Evolutionary conservation across 192 early-diverging fungal species (phyloP).

Genomic region (Glomus cerebriforme): DNA sequence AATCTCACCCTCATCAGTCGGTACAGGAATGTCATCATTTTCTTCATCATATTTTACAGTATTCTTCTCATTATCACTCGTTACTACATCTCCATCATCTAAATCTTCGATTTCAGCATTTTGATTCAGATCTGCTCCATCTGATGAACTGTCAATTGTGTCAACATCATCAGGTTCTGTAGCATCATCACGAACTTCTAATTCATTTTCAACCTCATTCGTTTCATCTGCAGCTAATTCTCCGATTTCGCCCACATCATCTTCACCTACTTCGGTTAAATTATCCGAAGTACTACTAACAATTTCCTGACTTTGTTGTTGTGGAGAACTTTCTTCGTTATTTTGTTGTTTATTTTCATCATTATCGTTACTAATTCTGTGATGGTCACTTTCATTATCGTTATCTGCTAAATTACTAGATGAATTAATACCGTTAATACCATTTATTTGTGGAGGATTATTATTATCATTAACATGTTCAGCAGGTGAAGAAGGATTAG

Average conservation of each 20-base stretch:
- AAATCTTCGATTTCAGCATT: neutral
- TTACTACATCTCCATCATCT: neutral
- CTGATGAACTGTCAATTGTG: neutral
- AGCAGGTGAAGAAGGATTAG: neutral
- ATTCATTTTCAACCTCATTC: neutral
- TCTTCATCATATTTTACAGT: neutral
- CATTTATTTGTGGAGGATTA: neutral
- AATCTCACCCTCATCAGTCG: neutral
- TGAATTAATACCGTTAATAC: neutral
- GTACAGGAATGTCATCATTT: neutral
- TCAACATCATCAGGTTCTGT: neutral
- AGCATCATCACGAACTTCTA: neutral
- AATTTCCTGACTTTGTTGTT: neutral
- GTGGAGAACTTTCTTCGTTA: neutral
- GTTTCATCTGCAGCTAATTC: neutral
- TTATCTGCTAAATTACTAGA: neutral
- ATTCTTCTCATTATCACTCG: neutral
- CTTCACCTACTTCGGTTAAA: neutral
- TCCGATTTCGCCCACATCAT: neutral
- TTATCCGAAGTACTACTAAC: neutral
- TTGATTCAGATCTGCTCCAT: neutral
- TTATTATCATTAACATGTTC: neutral
- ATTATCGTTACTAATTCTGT: neutral
- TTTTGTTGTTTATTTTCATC: neutral
- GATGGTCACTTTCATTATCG: neutral